Evolutionary conservation across 1,284 basidiomycete species (phyloP), one percentile per base, ranked within the genome.

Genomic region (Amylostereum areolatum): DNA sequence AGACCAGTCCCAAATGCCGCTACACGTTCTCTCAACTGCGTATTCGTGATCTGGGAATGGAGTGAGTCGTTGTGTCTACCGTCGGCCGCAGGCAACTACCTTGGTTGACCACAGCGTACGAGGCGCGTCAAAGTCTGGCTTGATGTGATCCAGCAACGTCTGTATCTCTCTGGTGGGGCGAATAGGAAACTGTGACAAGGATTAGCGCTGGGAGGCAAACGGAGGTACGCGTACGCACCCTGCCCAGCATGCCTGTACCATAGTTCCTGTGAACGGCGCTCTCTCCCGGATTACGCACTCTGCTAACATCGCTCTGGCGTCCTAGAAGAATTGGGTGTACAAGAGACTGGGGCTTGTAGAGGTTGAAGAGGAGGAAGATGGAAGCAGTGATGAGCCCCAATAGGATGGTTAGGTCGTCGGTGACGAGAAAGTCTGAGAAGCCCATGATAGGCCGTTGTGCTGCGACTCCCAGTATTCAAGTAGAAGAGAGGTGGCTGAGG

Each of bases 231-330:
- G 49, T 39, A 72, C 78, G 60, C 63, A 86, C 88, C 66, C 85
- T 76, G 51, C 83, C 85, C 75, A 86, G 77, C 51, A 87, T 71
- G 4, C 87, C 87, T 27, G 86, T 89, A 8, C 81, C 76, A 72
- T 91, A 91, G 69, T 90, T 90, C 59, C 88, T 80, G 63, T 89
- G 89, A 5, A 88, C 71, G 2, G 89, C 83, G 59, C 86, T 89
- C 65, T 91, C 86, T 29, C 75, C 71, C 5, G 83, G 75, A 55
- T 88, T 81, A 46, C 88, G 71, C 6, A 89, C 87, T 40, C 85
- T 77, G n/a, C 81, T 82, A 29, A 82, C 83, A 66, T 92, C 89
- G 57, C 87, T 89, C 70, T 91, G 89, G 42, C 88, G 71, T 10
- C 88, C 89, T 2, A 91, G 76, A 7, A 91, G 73, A 56, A 91